A percentile compares a stretch with the other conserved stretches of the same genome.
Evolutionary conservation across 306 rosid species (phyloP).

Genomic region (Cicer cuneatum): DNA sequence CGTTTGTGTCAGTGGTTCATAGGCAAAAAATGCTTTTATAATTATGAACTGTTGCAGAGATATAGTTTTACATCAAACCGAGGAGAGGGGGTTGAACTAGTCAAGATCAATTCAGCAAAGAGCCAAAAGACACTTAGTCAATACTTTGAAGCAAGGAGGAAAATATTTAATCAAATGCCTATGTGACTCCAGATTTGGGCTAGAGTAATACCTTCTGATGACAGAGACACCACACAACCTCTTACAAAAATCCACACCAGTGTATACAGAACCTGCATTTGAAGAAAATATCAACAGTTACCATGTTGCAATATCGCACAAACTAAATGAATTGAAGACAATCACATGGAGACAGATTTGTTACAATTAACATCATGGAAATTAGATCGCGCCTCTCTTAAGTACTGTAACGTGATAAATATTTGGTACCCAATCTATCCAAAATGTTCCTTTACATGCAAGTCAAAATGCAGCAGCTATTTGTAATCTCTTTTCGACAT

Average conservation of each 20-base stretch:
- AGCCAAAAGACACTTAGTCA: slow-evolving; percentile 4
- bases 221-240: slow-evolving; percentile 97
- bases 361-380: slow-evolving; percentile 24
- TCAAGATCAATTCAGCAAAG: not conserved
- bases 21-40: not conserved
- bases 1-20: too few relatives aligned
- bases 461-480: slow-evolving; percentile 7
- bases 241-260: slow-evolving; percentile 97
- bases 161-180: slow-evolving; percentile 15
- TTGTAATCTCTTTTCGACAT: slow-evolving; percentile 2
- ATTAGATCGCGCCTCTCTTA: not conserved
- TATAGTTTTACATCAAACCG: not conserved
- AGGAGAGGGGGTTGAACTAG: slow-evolving; percentile 8
- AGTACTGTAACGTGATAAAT: slow-evolving; percentile 1
- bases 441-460: not conserved
- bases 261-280: slow-evolving; percentile 86
- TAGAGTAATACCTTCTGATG: slow-evolving; percentile 77
- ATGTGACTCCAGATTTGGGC: slow-evolving; percentile 25
- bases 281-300: slow-evolving; percentile 35
- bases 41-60: slow-evolving; percentile 5
- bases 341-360: slow-evolving; percentile 7
- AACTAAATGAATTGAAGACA: slow-evolving; percentile 17
- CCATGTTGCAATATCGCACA: slow-evolving; percentile 4
- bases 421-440: slow-evolving; percentile 19
- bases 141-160: slow-evolving; percentile 35